These are phyloP conservation scores for Penicillium sp. DNA, from an alignment of 2,329 filamentous ascomycete species.

Conservation along the genomic window DNA sequence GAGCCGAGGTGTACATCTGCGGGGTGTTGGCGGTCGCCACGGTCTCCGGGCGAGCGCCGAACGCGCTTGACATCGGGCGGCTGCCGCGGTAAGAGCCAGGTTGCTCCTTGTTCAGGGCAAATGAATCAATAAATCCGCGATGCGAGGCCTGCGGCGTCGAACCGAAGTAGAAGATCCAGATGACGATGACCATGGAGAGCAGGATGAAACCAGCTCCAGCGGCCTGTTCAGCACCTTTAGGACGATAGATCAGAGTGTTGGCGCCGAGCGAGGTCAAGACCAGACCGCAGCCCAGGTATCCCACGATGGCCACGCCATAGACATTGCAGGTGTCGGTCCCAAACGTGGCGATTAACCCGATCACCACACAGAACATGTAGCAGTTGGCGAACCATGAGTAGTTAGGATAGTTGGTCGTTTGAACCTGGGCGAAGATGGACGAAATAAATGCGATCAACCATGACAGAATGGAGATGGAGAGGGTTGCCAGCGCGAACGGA, in stretches of 20 bases:
- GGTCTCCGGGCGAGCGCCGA: conserved; percentile 69
- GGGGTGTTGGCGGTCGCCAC: conserved; percentile 69
- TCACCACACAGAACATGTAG: conserved; percentile 77
- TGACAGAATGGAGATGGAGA: conserved; percentile 83
- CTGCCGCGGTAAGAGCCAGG: conserved; percentile 56
- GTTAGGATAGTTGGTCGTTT: conserved; percentile 58
- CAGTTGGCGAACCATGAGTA: conserved; percentile 89
- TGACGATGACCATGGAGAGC: conserved; percentile 83
- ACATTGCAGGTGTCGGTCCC: conserved; percentile 77
- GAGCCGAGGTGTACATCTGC: conserved; percentile 95
- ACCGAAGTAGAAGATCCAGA: conserved; percentile 99
- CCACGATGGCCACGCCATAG: conserved; percentile 87
- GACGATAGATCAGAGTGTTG: conserved; percentile 76
- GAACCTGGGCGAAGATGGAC: conserved; percentile 65
- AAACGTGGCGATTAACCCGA: conserved; percentile 73
- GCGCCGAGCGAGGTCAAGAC: conserved; percentile 81
- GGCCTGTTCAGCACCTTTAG: conserved; percentile 66
- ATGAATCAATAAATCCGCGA: conserved; percentile 89
- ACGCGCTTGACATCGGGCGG: conserved; percentile 68
- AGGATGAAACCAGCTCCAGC: conserved; percentile 90
- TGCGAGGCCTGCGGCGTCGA: conserved; percentile 80
- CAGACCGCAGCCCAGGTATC: conserved; percentile 75
- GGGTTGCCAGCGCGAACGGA: conserved; percentile 88
- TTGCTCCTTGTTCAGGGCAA: conserved; percentile 81
- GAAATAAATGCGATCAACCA: conserved; percentile 91